phyloP scores from a whole-genome alignment of 148 eudicot genomes.

The Cornus suecica region DNA sequence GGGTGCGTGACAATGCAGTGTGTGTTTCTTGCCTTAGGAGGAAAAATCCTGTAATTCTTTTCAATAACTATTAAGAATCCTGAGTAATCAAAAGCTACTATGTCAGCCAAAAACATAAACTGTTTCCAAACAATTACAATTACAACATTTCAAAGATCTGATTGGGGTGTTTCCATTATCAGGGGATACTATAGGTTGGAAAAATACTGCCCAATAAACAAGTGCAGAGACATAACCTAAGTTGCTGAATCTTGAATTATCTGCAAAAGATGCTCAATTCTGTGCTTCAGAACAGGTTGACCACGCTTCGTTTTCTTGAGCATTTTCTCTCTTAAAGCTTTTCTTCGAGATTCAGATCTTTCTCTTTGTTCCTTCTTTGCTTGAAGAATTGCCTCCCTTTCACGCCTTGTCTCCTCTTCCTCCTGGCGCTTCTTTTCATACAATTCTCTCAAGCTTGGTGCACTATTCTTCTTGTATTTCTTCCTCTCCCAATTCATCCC shows the following conservation, averaged over 20 bases:
- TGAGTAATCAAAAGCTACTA: not conserved
- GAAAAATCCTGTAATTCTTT: slow-evolving; percentile 1
- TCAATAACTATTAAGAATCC: not conserved
- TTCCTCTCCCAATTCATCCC: slow-evolving; percentile 22
- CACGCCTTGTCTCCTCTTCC: slow-evolving; percentile 65
- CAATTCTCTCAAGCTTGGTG: slow-evolving; percentile 46
- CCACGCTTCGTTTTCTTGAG: slow-evolving; percentile 75
- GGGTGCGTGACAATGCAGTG: too few relatives aligned
- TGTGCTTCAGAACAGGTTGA: slow-evolving; percentile 93
- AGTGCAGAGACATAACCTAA: slow-evolving; percentile 4
- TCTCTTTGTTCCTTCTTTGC: slow-evolving; percentile 61
- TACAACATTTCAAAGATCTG: not conserved
- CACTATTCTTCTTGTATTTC: slow-evolving; percentile 39
- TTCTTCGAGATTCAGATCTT: slow-evolving; percentile 66
- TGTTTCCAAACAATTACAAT: not conserved
- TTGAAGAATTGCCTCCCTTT: slow-evolving; percentile 61
- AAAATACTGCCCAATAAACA: not conserved
- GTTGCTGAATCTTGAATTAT: slow-evolving; percentile 51
- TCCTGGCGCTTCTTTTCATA: slow-evolving; percentile 67
- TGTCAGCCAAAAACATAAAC: not conserved
- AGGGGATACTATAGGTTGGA: not conserved
- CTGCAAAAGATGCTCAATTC: slow-evolving; percentile 79
- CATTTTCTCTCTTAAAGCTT: slow-evolving; percentile 66
- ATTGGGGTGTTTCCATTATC: not conserved
- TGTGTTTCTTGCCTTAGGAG: too few relatives aligned